Conservation (phyloP, 768 basidiomycete species). For the Myochromella boudieri region DNA sequence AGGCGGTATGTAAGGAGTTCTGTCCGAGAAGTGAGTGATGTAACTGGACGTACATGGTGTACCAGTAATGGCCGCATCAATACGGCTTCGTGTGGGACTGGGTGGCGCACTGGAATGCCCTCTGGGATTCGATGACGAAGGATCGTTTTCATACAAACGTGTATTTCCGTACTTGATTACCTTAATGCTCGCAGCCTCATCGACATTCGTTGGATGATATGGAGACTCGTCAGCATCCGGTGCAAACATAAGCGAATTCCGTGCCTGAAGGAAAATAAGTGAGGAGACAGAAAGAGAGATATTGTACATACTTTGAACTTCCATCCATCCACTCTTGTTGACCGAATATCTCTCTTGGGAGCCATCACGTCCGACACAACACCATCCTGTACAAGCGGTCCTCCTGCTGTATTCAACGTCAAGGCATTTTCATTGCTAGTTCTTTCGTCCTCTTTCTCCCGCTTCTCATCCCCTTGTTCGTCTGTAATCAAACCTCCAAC, state of each 20-base stretch:
- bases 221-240: slow-evolving; percentile 90
- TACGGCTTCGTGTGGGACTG: slow-evolving; percentile 87
- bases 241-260: slow-evolving; percentile 94
- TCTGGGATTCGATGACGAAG: slow-evolving; percentile 37
- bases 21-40: neutral
- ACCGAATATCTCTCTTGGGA: slow-evolving; percentile 68
- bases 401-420: too few species aligned
- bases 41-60: slow-evolving; percentile 69
- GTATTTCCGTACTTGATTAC: slow-evolving; percentile 81
- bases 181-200: slow-evolving; percentile 42
- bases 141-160: slow-evolving; percentile 73
- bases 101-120: slow-evolving; percentile 64
- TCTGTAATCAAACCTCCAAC: slow-evolving; percentile 55
- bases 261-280: slow-evolving; percentile 51
- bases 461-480: slow-evolving; percentile 22
- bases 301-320: slow-evolving; percentile 64
- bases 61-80: slow-evolving; percentile 91
- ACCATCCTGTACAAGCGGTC: slow-evolving; percentile 30
- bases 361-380: slow-evolving; percentile 73
- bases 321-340: slow-evolving; percentile 79
- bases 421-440: slow-evolving; percentile 23
- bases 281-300: slow-evolving; percentile 2
- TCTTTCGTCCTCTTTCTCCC: slow-evolving; percentile 23
- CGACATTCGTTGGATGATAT: slow-evolving; percentile 49
- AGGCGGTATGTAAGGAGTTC: slow-evolving; percentile 10